A percentile compares a stretch with the other conserved stretches of the same genome.
Evolutionary conservation across 768 basidiomycete genomes (phyloP).

Genomic region (Tulasnella sp.): DNA sequence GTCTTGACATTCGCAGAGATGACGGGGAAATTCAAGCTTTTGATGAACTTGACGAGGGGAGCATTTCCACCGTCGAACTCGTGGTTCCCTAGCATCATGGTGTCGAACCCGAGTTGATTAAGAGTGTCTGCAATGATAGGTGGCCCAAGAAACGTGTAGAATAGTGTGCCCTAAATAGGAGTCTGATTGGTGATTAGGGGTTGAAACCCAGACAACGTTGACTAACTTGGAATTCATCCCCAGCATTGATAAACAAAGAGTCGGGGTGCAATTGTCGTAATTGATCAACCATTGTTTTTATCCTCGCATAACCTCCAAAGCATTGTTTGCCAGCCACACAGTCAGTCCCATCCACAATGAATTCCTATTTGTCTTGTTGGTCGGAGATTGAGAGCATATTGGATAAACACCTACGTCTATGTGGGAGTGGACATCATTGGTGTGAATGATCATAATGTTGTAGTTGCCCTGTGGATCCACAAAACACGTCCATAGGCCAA

Average conservation of each 20-base stretch:
- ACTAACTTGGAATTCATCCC: constrained; percentile 38
- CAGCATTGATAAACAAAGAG: constrained; percentile 34
- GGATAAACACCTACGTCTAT: no score
- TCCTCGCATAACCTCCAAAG: constrained; percentile 33
- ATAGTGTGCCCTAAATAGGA: constrained; percentile 30
- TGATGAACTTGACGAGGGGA: constrained; percentile 28
- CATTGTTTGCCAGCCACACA: constrained; percentile 24
- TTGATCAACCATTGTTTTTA: constrained; percentile 31
- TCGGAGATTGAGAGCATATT: no score
- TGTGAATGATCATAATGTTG: constrained; percentile 29
- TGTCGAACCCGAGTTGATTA: constrained; percentile 35
- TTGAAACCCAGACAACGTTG: neutral
- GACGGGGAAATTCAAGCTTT: constrained; percentile 34
- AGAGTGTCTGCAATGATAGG: constrained; percentile 32
- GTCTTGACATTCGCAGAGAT: constrained; percentile 37
- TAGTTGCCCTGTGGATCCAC: constrained; percentile 3
- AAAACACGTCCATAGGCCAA: neutral
- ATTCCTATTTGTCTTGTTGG: no score
- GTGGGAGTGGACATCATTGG: constrained; percentile 24
- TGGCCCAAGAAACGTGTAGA: constrained; percentile 35
- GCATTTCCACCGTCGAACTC: constrained; percentile 37
- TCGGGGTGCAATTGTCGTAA: constrained; percentile 27
- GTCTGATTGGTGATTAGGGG: neutral
- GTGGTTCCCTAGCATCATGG: constrained; percentile 37
- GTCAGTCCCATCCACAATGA: constrained; percentile 27